Conservation (phyloP, 169 alveolate species). For the Cryptosporidium tyzzeri region DNA sequence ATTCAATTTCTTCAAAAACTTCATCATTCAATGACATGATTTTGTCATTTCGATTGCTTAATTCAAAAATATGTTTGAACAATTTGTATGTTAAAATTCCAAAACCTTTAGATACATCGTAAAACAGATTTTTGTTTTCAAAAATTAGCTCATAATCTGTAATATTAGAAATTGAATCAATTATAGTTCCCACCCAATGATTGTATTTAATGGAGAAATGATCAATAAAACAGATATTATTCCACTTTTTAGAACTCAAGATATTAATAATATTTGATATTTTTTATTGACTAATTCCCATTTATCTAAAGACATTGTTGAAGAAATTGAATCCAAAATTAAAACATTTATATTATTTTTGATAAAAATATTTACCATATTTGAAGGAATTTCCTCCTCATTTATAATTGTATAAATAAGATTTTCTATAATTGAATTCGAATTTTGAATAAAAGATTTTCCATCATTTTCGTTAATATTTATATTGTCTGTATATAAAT, state of each 20-base stretch:
- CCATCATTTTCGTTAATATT: not conserved
- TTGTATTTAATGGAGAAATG: not conserved
- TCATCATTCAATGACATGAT: not conserved
- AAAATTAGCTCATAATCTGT: not conserved
- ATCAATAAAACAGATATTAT: not conserved
- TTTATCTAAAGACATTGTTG: not conserved
- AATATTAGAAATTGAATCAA: not conserved
- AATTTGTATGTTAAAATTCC: slow-evolving; percentile 23
- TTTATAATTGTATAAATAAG: not conserved
- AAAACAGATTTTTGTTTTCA: slow-evolving; percentile 8
- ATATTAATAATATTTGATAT: not conserved
- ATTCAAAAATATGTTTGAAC: not conserved
- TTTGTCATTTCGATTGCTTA: not conserved
- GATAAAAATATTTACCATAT: not conserved
- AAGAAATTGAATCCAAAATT: slow-evolving; percentile 14
- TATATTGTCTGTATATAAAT: not conserved
- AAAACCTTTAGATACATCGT: not conserved
- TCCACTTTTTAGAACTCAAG: slow-evolving; percentile 34
- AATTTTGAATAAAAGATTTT: not conserved
- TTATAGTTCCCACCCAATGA: slow-evolving; percentile 16
- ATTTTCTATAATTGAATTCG: slow-evolving; percentile 2
- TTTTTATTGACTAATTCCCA: not conserved
- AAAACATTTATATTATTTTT: not conserved
- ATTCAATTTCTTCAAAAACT: slow-evolving; percentile 5
- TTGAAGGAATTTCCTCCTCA: slow-evolving; percentile 13